Evolutionary conservation across 164 flowering plant species (phyloP).

Genomic region (Buxus sempervirens): DNA sequence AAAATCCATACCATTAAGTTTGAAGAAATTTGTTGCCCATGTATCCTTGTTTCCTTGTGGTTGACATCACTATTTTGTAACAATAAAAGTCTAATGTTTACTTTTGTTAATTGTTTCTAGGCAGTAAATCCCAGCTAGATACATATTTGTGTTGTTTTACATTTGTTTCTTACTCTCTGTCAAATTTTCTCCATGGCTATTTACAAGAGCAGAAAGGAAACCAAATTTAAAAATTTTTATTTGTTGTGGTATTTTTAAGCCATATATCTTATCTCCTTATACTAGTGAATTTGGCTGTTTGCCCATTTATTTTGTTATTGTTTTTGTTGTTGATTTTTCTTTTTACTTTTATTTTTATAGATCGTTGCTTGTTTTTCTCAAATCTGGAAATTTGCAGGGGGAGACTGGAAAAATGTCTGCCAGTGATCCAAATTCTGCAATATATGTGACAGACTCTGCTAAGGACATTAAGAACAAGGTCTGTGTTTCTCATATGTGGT

Average conservation of each 20-base stretch:
- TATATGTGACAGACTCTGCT: conserved; percentile 89
- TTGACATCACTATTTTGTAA: background rate
- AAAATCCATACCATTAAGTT: background rate
- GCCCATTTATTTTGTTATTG: no score
- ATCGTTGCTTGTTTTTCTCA: background rate
- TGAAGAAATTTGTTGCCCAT: background rate
- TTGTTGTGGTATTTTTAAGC: no score
- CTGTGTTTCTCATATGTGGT: background rate
- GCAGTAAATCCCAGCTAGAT: background rate
- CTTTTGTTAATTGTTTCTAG: background rate
- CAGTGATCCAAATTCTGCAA: conserved; percentile 94
- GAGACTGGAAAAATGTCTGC: conserved; percentile 99
- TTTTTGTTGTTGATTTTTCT: background rate
- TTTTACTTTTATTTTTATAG: background rate
- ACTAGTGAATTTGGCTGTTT: no score
- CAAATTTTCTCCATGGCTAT: background rate
- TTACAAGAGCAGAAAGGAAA: background rate
- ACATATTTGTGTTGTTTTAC: background rate
- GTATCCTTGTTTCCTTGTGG: background rate
- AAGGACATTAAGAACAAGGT: conserved; percentile 88
- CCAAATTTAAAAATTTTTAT: no score
- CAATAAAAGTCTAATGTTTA: background rate
- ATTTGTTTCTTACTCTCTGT: background rate
- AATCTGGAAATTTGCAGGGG: conserved; percentile 53
- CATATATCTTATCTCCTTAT: no score